Evolutionary conservation across 495 filamentous ascomycete species (phyloP), one percentile per base, ranked within the genome.

Genomic region (Talaromyces wortmannii): DNA sequence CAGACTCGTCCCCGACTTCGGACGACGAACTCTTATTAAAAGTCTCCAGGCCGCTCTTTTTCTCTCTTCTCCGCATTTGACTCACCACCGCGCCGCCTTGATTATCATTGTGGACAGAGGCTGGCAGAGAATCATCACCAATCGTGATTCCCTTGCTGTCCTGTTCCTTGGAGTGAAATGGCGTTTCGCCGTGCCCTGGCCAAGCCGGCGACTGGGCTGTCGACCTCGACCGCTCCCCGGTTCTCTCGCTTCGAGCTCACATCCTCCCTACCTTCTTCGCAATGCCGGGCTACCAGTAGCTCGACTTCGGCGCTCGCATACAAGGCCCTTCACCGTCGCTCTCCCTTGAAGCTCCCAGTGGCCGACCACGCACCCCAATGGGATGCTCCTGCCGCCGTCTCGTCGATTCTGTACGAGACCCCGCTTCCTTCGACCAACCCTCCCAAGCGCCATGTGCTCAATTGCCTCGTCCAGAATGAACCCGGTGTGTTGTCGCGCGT

Each of bases 401-500:
- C 90, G 67, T 94, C 89, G 65, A 98, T 98, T 71, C 88, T 98
- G 72, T 98, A 98, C 77, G 94, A 98, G 78, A 97, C 94, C 23
- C 94, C 94, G 11, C 77, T 89, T 10, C 87, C 90, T 11, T 91
- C 91, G 3, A 74, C 80, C 57, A 83, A 86, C 36, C 92, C 94
- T 4, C 90, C 90, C 32, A 97, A 96, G 75, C 86, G 90, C 12
- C 94, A 97, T 69, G 78, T 98, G 66, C 83, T 98, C 69, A 97
- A 98, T 76, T 98, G 94, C 72, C 84, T 98, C 52, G 94, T 98
- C 58, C 94, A 98, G 71, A 98, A 98, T 73, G 94, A 98, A 73
- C 94, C 94, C 45, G 94, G 94, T 70, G 94, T 98, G 52, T 81
- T 98, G 16, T 96, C 91, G 47, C 91, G 94, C 55, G 89, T 98